Conservation (phyloP, 352 stramenopile species). For the Phytophthora citrophthora region DNA sequence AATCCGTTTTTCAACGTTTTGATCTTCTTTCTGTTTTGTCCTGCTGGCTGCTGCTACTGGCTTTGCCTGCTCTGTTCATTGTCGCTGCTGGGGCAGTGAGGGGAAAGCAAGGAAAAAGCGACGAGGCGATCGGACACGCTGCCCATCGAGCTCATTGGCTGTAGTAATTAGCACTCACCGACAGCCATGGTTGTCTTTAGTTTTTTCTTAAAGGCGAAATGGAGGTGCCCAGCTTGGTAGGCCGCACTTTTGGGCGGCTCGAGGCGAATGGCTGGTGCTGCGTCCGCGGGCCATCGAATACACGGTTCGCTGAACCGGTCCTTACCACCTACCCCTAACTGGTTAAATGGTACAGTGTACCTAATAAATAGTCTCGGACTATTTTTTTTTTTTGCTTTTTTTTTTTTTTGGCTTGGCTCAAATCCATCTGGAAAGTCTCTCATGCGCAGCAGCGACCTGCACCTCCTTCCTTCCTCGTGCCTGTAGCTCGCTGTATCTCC, state of each 20-base stretch:
- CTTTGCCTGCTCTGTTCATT: constrained; percentile 27
- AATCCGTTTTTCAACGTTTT: constrained; percentile 16
- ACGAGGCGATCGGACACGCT: constrained; percentile 15
- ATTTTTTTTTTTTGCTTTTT: too few relatives aligned
- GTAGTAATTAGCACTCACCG: constrained; percentile 54
- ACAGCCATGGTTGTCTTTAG: constrained; percentile 88
- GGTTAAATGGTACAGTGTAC: constrained; percentile 12
- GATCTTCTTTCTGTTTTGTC: constrained; percentile 14
- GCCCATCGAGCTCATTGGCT: constrained; percentile 8
- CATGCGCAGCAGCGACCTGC: too few relatives aligned
- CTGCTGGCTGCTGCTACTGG: constrained; percentile 29
- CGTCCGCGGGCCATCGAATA: constrained; percentile 35
- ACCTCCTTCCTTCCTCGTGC: neutral
- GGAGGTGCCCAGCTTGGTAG: constrained; percentile 37
- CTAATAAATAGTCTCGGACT: neutral
- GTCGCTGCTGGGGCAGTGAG: constrained; percentile 4
- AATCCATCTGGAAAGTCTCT: too few relatives aligned
- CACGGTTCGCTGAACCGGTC: constrained; percentile 35
- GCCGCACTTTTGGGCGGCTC: constrained; percentile 23
- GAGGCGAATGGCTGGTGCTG: constrained; percentile 68
- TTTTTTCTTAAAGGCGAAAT: constrained; percentile 93
- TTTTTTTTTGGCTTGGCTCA: too few relatives aligned
- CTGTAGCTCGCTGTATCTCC: constrained; percentile 1
- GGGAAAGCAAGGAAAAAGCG: neutral
- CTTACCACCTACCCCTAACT: constrained; percentile 22